Base-by-base conservation (phyloP, 208 protist species). In the Leishmania martiniquensis region DNA sequence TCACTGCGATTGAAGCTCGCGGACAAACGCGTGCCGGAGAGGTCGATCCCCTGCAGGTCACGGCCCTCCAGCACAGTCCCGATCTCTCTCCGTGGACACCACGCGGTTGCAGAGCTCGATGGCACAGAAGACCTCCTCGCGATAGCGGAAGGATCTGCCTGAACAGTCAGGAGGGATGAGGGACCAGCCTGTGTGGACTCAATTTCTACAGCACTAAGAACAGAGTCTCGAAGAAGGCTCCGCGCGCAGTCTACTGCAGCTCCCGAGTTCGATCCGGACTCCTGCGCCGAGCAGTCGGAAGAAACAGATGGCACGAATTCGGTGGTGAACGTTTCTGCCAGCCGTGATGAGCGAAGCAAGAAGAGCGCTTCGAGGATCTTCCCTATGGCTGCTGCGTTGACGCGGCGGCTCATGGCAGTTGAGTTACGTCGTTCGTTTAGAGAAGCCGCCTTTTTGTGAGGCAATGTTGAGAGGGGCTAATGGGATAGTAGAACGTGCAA, bases 1-100 rank as follows among this genome's bases (percentile, higher is more conserved):
- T 92, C 84, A 47, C 83, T 85, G n/a, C 93, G 88, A 73, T 89
- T 97, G 73, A 97, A 95, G 59, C 77, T 89, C 45, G 85, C 82
- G 17, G 89, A 90, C 51, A 97, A 59, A 42, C 78, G 79, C 29
- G 74, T 66, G 17, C 86, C 87, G 51, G 84, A 72, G 29, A 97
- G 85, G 78, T 95, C 78, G 60, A 97, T 60, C 2, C 69, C 66
- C 6, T 76, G 75, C 45, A 97, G 83, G 66, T 88, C 84, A 13
- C 91, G 84, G 2, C 93, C 91, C 80, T 97, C 91, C 57, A 97
- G 77, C 12, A 85, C 77, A 12, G 85, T 78, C 13, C 93, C 91
- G 25, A 94, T 70, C 71, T 89, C 86, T 54, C 32, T 78, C 9
- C 80, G 72, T 13, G 84, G 83, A 60, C 67, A 51, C 66, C 79